A percentile compares a stretch with the other conserved stretches of the same genome.
Conservation (phyloP, 1,284 basidiomycete species). For the Irpex lacteus region DNA sequence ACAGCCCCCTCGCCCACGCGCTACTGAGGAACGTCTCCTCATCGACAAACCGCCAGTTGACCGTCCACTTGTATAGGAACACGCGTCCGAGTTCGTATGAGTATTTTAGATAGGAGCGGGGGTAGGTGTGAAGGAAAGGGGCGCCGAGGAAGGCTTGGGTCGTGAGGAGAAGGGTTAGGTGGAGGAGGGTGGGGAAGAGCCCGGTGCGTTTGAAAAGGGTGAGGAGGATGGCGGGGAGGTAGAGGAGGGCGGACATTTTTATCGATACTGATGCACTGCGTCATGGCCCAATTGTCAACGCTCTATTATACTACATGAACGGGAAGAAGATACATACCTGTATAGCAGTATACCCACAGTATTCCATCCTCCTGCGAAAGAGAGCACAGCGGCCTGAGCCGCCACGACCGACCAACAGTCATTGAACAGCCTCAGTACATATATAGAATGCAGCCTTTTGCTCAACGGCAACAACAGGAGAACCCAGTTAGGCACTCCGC, state of each 20-base stretch:
- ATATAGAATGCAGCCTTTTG: conserved; percentile 95
- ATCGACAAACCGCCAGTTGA: conserved; percentile 91
- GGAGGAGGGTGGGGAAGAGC: conserved; percentile 50
- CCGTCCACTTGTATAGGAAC: conserved; percentile 97
- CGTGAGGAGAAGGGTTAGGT: conserved; percentile 50
- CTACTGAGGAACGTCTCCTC: conserved; percentile 74
- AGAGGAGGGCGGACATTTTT: conserved; percentile 97
- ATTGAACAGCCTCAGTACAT: conserved; percentile 91
- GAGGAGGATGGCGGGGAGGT: conserved; percentile 84
- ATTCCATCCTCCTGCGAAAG: conserved; percentile 59
- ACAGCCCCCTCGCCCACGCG: conserved; percentile 59
- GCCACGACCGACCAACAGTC: conserved; percentile 84
- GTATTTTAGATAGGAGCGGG: conserved; percentile 64
- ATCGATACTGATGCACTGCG: conserved; percentile 81
- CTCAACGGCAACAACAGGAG: conserved; percentile 80
- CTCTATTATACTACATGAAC: neutral
- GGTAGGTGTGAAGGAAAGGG: conserved; percentile 69
- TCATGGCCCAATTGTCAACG: neutral
- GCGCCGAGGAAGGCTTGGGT: conserved; percentile 66
- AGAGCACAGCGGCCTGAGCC: conserved; percentile 57
- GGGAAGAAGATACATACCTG: conserved; percentile 48
- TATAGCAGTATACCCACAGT: conserved; percentile 65
- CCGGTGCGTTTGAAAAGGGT: conserved; percentile 77
- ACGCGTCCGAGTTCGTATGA: conserved; percentile 89
- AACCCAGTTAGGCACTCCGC: conserved; percentile 74